Conservation (phyloP, 208 protist species). For the Trypanosoma platydactyli region DNA sequence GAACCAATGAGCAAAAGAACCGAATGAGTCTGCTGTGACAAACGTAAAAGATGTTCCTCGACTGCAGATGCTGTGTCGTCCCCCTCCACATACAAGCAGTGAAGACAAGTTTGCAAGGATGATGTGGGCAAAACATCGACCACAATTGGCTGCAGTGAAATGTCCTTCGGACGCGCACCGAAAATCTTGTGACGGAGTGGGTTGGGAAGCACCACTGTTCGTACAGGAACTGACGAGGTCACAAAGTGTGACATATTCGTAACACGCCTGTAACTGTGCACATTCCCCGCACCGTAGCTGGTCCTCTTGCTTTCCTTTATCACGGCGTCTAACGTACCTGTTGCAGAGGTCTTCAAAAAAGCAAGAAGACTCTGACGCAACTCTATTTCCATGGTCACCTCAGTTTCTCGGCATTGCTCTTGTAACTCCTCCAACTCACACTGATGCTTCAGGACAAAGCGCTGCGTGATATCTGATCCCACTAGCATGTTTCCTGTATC, state of each 20-base stretch:
- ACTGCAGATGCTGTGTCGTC: constrained; percentile 29
- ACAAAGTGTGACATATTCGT: constrained; percentile 20
- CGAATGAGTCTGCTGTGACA: constrained; percentile 53
- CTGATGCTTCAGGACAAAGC: constrained; percentile 64
- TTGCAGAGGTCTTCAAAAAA: constrained; percentile 55
- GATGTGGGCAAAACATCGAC: constrained; percentile 63
- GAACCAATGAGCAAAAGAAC: constrained; percentile 74
- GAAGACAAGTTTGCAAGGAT: constrained; percentile 44
- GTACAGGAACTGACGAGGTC: constrained; percentile 39
- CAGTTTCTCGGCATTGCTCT: constrained; percentile 20
- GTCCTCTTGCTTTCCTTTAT: constrained; percentile 4
- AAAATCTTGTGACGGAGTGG: constrained; percentile 22
- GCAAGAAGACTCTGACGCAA: constrained; percentile 42
- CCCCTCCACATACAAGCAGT: constrained; percentile 18
- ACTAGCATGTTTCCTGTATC: constrained; percentile 62
- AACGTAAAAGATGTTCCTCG: constrained; percentile 63
- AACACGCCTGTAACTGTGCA: not conserved
- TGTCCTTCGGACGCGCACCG: constrained; percentile 22
- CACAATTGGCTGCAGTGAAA: constrained; percentile 52
- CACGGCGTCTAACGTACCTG: constrained; percentile 47
- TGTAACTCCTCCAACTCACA: constrained; percentile 51
- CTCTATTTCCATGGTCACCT: constrained; percentile 38
- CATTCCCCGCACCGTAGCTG: not conserved
- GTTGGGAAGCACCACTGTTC: constrained; percentile 55
- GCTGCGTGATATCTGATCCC: constrained; percentile 52